A percentile compares a stretch with the other conserved stretches of the same genome.
Conservation (phyloP, 2,329 filamentous ascomycete genomes). For the Camptophora hylomeconis region DNA sequence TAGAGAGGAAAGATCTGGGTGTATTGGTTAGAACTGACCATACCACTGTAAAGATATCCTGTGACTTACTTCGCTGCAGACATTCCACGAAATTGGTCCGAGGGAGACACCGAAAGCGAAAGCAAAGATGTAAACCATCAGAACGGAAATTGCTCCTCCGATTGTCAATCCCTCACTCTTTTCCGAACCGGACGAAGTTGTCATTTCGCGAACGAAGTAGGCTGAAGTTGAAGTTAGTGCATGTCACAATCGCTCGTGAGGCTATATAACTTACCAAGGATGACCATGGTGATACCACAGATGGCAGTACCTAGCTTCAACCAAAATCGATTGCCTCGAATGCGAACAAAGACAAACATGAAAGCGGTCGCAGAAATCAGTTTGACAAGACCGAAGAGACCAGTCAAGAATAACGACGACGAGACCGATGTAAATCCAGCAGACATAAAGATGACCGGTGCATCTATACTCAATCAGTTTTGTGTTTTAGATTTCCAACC, state of each 20-base stretch:
- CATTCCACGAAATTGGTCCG: constrained; percentile 11
- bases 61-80: too few species aligned
- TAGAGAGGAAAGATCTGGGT: constrained; percentile 10
- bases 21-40: too few species aligned
- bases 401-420: constrained; percentile 8
- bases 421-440: constrained; percentile 8
- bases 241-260: too few species aligned
- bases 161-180: neutral
- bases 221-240: too few species aligned
- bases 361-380: constrained; percentile 6
- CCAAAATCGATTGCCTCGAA: constrained; percentile 10
- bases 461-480: too few species aligned
- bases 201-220: constrained; percentile 4
- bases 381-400: constrained; percentile 10
- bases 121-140: constrained; percentile 10
- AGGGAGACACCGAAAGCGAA: constrained; percentile 9
- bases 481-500: too few species aligned
- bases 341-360: constrained; percentile 10
- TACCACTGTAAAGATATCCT: too few species aligned
- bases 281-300: constrained; percentile 8
- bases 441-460: constrained; percentile 9
- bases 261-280: too few species aligned
- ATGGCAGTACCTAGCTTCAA: constrained; percentile 7
- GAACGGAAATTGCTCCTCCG: constrained; percentile 4
- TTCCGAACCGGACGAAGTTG: neutral